Evolutionary conservation across 2,329 filamentous ascomycete species (phyloP).

Genomic region (Alternaria angustiovoidea): DNA sequence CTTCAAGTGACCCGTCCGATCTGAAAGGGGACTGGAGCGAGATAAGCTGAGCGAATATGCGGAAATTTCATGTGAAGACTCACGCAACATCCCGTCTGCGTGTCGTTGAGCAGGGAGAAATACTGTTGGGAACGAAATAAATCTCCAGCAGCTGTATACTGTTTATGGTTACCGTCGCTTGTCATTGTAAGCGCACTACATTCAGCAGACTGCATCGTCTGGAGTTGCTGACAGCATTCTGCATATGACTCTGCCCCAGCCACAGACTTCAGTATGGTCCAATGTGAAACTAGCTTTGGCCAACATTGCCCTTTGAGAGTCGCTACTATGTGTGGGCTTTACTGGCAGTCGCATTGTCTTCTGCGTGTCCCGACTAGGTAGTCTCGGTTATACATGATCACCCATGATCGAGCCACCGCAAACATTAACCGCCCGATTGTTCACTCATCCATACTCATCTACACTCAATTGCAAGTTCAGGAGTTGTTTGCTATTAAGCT

Average conservation of each 20-base stretch:
- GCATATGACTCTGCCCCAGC: conserved; percentile 18
- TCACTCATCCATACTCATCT: conserved; percentile 19
- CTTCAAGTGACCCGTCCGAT: conserved; percentile 13
- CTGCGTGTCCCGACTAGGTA: neutral
- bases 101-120: neutral
- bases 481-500: neutral
- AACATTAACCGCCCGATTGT: conserved; percentile 3
- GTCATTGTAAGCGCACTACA: conserved; percentile 14
- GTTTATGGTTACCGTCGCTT: neutral
- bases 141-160: neutral
- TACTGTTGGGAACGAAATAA: neutral
- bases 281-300: neutral
- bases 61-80: neutral
- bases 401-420: conserved; percentile 13
- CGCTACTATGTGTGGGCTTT: neutral
- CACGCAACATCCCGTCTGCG: conserved; percentile 1
- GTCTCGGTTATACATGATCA: conserved; percentile 5
- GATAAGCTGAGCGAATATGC: neutral
- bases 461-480: conserved; percentile 1
- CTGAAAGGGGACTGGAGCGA: conserved; percentile 14
- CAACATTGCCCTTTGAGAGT: neutral
- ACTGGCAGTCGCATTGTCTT: neutral
- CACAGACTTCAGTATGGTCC: conserved; percentile 8
- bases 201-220: conserved; percentile 24
- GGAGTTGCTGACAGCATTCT: conserved; percentile 28